A percentile compares a stretch with the other conserved stretches of the same genome.
These are phyloP conservation scores for Syzygium grande DNA, from an alignment of 345 rosid species.

Conservation along the genomic window DNA sequence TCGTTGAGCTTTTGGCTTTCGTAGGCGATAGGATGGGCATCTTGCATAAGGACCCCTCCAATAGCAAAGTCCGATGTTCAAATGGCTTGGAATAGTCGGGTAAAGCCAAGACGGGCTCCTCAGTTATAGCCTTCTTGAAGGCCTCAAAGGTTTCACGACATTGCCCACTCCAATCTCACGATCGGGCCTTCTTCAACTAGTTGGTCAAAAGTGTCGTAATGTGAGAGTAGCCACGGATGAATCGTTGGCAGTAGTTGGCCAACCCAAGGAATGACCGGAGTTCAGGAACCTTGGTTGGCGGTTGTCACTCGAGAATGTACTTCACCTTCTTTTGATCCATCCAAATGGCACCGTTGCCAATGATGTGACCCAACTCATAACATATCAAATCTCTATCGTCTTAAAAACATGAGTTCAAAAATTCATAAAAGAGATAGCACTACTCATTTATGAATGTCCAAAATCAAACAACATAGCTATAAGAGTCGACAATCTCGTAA, in stretches of 20 bases:
- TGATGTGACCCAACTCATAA: background rate
- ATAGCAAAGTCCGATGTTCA: background rate
- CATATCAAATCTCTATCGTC: no score
- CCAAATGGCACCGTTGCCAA: background rate
- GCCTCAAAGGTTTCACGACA: background rate
- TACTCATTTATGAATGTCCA: no score
- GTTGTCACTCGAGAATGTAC: background rate
- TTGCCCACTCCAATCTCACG: background rate
- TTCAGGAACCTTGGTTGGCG: background rate
- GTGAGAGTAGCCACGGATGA: background rate
- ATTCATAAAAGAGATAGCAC: no score
- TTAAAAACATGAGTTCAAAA: no score
- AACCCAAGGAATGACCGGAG: background rate
- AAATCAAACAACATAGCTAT: no score
- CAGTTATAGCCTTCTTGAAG: background rate
- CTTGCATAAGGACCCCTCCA: background rate
- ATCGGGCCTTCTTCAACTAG: background rate
- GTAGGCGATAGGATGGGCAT: background rate
- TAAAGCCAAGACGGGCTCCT: background rate
- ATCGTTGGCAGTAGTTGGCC: background rate
- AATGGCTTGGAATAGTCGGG: background rate
- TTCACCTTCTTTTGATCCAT: background rate
- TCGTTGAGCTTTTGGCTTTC: background rate
- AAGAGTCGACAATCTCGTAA: no score
- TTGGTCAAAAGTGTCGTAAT: background rate